phyloP scores from a whole-genome alignment of 2,329 filamentous ascomycete species.

The Ophiosphaerella herpotricha region DNA sequence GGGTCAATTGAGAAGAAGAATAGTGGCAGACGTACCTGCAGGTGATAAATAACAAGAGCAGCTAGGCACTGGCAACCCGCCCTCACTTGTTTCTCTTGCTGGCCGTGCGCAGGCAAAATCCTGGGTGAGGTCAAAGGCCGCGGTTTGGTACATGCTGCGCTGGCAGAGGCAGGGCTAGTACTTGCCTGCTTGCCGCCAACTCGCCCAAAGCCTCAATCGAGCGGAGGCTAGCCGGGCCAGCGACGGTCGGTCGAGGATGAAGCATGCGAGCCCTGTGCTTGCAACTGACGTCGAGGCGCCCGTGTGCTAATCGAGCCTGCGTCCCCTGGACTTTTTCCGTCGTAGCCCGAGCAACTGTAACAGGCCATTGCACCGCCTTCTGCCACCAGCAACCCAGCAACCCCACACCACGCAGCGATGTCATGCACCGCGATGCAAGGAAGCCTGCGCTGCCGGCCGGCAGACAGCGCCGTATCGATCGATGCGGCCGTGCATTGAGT shows the following conservation, averaged over 20 bases:
- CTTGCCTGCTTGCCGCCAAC: constrained; percentile 35
- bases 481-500: constrained; percentile 10
- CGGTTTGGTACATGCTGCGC: constrained; percentile 37
- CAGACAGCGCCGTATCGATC: constrained; percentile 16
- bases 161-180: constrained; percentile 32
- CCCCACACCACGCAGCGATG: background rate
- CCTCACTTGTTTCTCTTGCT: background rate
- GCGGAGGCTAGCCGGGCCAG: constrained; percentile 22
- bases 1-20: constrained; percentile 21
- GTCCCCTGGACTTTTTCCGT: constrained; percentile 10
- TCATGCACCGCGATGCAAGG: background rate
- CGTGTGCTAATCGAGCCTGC: constrained; percentile 20
- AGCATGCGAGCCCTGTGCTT: background rate
- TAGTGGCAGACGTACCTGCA: constrained; percentile 26
- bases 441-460: background rate
- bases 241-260: constrained; percentile 1
- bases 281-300: background rate
- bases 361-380: constrained; percentile 8
- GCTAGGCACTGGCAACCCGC: too few relatives aligned
- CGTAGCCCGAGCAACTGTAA: constrained; percentile 29
- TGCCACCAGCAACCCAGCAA: background rate
- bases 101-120: background rate
- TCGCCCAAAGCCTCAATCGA: constrained; percentile 23
- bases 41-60: background rate
- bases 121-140: constrained; percentile 26